Evolutionary conservation across 805 yeast species (phyloP), one percentile per base, ranked within the genome.

Genomic region (Barnettozyma botsteinii): DNA sequence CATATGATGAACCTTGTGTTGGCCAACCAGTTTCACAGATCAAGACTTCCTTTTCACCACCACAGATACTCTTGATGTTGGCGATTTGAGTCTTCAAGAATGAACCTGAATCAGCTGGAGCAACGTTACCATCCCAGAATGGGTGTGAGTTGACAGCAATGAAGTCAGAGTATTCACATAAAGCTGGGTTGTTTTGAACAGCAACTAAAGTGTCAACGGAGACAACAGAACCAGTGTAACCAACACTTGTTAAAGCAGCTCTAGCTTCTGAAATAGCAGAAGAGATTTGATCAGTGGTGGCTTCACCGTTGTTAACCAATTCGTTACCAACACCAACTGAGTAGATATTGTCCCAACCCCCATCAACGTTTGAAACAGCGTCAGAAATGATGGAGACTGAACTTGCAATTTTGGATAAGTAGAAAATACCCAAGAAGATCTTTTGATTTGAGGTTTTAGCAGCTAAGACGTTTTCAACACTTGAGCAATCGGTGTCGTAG

Each of bases 21-120:
- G 85, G 86, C 86, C 86, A 79, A 31, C 86, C 86, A 37, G 82
- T 72, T 62, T 79, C 86, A 41, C 78, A 67, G 47, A 79, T 67
- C 46, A 78, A 59, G 12, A 59, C 61, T 15, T 55, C 49, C 58
- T 78, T 77, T 29, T 18, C 13, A 24, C 52, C 46, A 44, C 76
- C 75, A 56, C 84, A 79, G 17, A 56, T 60, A 31, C 57, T 46
- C 49, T 67, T 61, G 42, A 79, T 63, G 47, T 61, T 54, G 5
- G 62, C 47, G 33, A 78, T 72, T 51, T 77, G 81, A 17, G 52
- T 48, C 47, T 62, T 49, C 43, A 79, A 60, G 72, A 73, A 79
- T 4, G 72, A 37, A 33, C 83, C 85, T 1, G 82, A 62, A 45
- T 74, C 60, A 5, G 63, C 59, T 18, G 85, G 76, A 22, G 55